These are phyloP conservation scores for Candida cerambycidarum DNA, from an alignment of 805 yeast genomes.

Conservation along the genomic window DNA sequence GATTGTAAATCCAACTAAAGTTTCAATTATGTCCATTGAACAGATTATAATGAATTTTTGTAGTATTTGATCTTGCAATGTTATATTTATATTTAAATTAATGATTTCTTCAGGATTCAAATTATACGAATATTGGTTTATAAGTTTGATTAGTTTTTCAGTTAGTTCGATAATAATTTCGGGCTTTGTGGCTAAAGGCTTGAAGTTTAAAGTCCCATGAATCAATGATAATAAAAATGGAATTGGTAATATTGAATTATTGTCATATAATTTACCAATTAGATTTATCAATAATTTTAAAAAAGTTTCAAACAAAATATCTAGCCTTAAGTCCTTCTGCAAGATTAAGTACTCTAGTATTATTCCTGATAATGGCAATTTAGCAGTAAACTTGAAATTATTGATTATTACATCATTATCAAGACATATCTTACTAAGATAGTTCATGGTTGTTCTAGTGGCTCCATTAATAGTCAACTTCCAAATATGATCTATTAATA, in stretches of 20 bases:
- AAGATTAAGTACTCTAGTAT: conserved; percentile 44
- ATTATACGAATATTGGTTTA: conserved; percentile 16
- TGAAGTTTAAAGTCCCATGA: conserved; percentile 53
- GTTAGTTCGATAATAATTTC: conserved; percentile 25
- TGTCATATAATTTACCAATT: conserved; percentile 27
- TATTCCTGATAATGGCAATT: conserved; percentile 33
- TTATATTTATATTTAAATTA: conserved; percentile 14
- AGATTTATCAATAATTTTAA: conserved; percentile 21
- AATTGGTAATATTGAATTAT: conserved; percentile 30
- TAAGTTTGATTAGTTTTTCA: conserved; percentile 17
- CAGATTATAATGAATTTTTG: conserved; percentile 52
- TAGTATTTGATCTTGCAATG: conserved; percentile 21
- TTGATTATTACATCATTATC: conserved; percentile 19
- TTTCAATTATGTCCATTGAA: conserved; percentile 58
- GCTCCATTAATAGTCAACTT: conserved; percentile 38
- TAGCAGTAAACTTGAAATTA: conserved; percentile 22
- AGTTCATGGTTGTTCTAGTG: conserved; percentile 28
- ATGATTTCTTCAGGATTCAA: conserved; percentile 21
- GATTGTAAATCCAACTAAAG: conserved; percentile 24
- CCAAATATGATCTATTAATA: conserved; percentile 37
- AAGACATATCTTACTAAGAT: conserved; percentile 32
- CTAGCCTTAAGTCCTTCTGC: conserved; percentile 49
- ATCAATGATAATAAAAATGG: conserved; percentile 64
- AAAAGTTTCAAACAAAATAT: conserved; percentile 47
- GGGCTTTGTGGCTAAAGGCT: conserved; percentile 59